These are phyloP conservation scores for Solanum chacoense DNA, from an alignment of 305 asterid genomes.

Conservation along the genomic window DNA sequence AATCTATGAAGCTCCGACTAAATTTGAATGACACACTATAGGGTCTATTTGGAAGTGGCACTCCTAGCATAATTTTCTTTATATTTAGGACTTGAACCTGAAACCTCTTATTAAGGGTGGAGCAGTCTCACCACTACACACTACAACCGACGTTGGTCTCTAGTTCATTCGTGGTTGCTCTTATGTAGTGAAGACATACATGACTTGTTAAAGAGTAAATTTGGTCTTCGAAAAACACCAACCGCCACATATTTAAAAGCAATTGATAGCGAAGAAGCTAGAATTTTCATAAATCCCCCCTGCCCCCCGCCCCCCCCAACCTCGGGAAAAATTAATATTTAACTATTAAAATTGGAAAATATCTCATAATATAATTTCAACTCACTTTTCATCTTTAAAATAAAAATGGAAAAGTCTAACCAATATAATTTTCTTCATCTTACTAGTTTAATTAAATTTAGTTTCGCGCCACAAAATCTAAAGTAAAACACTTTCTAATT, in stretches of 20 bases:
- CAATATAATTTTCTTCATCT: too few species aligned
- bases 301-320: too few species aligned
- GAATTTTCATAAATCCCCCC: not conserved
- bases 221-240: not conserved
- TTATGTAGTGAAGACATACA: not conserved
- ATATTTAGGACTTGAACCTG: rapidly evolving
- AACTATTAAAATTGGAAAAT: not conserved
- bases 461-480: not conserved
- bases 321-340: too few species aligned
- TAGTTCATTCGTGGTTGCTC: not conserved
- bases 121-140: rapidly evolving
- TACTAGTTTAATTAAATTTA: too few species aligned
- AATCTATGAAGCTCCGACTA: too few species aligned
- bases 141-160: rapidly evolving
- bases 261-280: not conserved
- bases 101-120: too few species aligned
- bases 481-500: too few species aligned
- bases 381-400: not conserved
- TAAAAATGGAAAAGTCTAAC: too few species aligned
- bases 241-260: not conserved
- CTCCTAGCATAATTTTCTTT: too few species aligned
- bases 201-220: not conserved
- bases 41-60: too few species aligned
- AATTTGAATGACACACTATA: too few species aligned
- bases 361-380: not conserved